Conservation (phyloP, 495 filamentous ascomycete species). For the Penicillium psychrofluorescens region DNA sequence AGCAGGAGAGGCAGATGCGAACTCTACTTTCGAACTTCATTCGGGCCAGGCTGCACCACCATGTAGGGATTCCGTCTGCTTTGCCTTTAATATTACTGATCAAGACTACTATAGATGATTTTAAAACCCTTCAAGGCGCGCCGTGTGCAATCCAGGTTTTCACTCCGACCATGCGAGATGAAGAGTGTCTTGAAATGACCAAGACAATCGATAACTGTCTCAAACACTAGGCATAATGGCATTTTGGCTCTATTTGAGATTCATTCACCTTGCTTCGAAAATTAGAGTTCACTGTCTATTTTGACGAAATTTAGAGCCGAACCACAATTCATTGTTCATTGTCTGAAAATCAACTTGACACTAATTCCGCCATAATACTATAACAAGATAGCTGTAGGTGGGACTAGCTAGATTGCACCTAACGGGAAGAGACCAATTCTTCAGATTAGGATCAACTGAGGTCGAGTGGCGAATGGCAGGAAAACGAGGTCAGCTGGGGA, state of each 20-base stretch:
- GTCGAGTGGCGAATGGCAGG: too few species aligned
- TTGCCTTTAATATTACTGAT: neutral
- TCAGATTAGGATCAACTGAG: too few species aligned
- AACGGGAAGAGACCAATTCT: too few species aligned
- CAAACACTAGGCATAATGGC: neutral
- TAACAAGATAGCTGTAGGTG: too few species aligned
- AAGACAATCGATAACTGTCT: slow-evolving; percentile 14
- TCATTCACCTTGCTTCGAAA: too few species aligned
- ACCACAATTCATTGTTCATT: too few species aligned
- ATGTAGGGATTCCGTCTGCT: slow-evolving; percentile 5
- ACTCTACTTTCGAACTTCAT: slow-evolving; percentile 5
- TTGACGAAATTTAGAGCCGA: too few species aligned
- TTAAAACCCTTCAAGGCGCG: slow-evolving; percentile 10
- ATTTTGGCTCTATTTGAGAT: neutral
- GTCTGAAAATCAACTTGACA: too few species aligned
- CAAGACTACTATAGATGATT: slow-evolving; percentile 5
- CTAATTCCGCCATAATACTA: too few species aligned
- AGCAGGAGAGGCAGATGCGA: slow-evolving; percentile 6
- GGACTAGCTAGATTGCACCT: too few species aligned
- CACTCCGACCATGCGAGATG: slow-evolving; percentile 17
- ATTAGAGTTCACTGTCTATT: too few species aligned
- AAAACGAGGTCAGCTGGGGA: too few species aligned
- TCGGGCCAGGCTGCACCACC: slow-evolving; percentile 7
- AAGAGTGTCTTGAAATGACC: slow-evolving; percentile 18
- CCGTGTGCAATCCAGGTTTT: slow-evolving; percentile 16